These are phyloP conservation scores for Wickerhamomyces sp. DNA, from an alignment of 1,139 yeast species.

Conservation along the genomic window DNA sequence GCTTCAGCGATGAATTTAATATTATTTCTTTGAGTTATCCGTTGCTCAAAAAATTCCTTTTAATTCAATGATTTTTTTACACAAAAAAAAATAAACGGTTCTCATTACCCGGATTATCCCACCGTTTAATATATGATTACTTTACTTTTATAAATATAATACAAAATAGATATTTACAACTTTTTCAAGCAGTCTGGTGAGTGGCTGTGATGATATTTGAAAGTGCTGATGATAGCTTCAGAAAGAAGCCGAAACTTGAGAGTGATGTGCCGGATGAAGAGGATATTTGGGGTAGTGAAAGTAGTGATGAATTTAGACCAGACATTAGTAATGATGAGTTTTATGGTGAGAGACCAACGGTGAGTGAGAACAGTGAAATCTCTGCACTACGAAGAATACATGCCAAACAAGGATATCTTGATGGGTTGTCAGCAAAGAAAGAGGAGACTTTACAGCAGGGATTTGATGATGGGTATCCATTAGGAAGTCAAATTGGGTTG, in stretches of 20 bases:
- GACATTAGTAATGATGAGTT: slow-evolving; percentile 15
- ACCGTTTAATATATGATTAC: too few species aligned
- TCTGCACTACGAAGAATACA: slow-evolving; percentile 56
- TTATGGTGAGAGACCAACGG: slow-evolving; percentile 16
- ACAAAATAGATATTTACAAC: too few species aligned
- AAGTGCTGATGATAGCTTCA: neutral
- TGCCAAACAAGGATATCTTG: slow-evolving; percentile 77
- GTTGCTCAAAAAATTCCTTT: too few species aligned
- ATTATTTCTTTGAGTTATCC: too few species aligned
- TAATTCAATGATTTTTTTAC: too few species aligned
- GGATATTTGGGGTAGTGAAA: slow-evolving; percentile 41
- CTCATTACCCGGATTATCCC: too few species aligned
- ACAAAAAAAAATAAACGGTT: too few species aligned
- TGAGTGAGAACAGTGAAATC: slow-evolving; percentile 22
- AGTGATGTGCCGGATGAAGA: slow-evolving; percentile 6
- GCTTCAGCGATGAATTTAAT: too few species aligned
- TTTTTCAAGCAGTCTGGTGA: too few species aligned
- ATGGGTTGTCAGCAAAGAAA: slow-evolving; percentile 70
- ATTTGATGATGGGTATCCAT: slow-evolving; percentile 74
- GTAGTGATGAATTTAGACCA: slow-evolving; percentile 13
- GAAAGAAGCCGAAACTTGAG: slow-evolving; percentile 1
- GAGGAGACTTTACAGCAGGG: slow-evolving; percentile 72
- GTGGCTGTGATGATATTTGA: slow-evolving; percentile 1
- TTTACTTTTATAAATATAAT: too few species aligned
- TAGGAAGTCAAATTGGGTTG: slow-evolving; percentile 68